phyloP scores from a whole-genome alignment of 768 basidiomycete species.

The Trametes cingulata region DNA sequence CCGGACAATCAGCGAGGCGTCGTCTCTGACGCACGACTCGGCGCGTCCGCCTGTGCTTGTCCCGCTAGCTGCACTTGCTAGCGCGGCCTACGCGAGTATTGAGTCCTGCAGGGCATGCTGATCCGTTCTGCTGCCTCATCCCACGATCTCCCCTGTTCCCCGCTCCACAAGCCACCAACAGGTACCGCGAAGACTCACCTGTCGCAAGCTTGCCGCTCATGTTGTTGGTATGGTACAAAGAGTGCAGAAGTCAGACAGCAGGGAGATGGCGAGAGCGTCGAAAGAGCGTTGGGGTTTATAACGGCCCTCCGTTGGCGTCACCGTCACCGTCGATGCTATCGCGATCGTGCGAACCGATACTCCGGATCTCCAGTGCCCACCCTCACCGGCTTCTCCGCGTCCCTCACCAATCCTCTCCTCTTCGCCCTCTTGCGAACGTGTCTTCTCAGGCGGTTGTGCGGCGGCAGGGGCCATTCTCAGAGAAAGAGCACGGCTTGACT shows the following conservation, averaged over 20 bases:
- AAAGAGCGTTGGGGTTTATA: constrained; percentile 15
- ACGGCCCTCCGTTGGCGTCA: constrained; percentile 9
- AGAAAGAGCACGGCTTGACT: neutral
- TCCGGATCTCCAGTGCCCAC: constrained; percentile 12
- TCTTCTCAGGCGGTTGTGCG: neutral
- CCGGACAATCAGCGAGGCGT: neutral
- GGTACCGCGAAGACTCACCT: constrained; percentile 38
- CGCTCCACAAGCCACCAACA: neutral
- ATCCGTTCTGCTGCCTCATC: neutral
- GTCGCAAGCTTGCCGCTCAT: constrained; percentile 71
- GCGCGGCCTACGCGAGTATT: neutral
- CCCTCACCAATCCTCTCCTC: neutral
- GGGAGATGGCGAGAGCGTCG: neutral
- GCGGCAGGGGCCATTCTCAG: neutral
- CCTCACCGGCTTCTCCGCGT: constrained; percentile 4
- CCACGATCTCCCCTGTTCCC: neutral
- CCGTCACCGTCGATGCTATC: constrained; percentile 20
- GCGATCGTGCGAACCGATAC: constrained; percentile 16
- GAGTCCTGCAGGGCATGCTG: neutral
- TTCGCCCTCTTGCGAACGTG: too few species aligned
- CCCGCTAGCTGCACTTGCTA: neutral
- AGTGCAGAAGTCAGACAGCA: neutral
- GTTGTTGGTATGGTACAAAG: constrained; percentile 16
- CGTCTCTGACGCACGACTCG: neutral
- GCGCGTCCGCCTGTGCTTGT: neutral